These are phyloP conservation scores for Raphanus sativus DNA, from an alignment of 345 rosid genomes.

Conservation along the genomic window DNA sequence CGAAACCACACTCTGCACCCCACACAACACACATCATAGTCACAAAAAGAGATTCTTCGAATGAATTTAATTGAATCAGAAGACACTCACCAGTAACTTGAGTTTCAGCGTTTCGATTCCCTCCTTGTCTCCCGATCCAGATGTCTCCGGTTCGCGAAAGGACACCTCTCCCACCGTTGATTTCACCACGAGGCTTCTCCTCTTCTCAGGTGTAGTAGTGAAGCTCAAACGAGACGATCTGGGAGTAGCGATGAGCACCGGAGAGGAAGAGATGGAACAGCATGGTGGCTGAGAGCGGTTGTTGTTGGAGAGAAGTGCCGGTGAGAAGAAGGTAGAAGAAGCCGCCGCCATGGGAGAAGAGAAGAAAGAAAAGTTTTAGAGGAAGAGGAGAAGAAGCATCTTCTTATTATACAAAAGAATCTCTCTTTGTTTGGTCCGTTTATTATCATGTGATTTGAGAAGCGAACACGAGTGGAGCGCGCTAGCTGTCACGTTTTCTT, in stretches of 20 bases:
- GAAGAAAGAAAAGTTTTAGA: constrained; percentile 42
- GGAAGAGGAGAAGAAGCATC: constrained; percentile 8
- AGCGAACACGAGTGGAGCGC: constrained; percentile 3
- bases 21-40: neutral
- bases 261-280: constrained; percentile 1
- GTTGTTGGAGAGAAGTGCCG: constrained; percentile 18
- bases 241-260: neutral
- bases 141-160: constrained; percentile 44
- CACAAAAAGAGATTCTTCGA: neutral
- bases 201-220: constrained; percentile 1
- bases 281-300: constrained; percentile 14
- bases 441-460: constrained; percentile 9
- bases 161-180: constrained; percentile 49
- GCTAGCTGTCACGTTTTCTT: constrained; percentile 15
- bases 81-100: constrained; percentile 53
- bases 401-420: neutral
- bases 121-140: constrained; percentile 30
- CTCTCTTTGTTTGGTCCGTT: neutral
- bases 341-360: constrained; percentile 30
- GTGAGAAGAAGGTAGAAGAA: constrained; percentile 10
- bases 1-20: constrained; percentile 66
- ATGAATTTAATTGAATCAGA: neutral
- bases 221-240: constrained; percentile 1
- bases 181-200: constrained; percentile 37
- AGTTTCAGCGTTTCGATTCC: constrained; percentile 48